Evolutionary conservation across 2,329 filamentous ascomycete species (phyloP).

Genomic region (Leptographium lundbergii): DNA sequence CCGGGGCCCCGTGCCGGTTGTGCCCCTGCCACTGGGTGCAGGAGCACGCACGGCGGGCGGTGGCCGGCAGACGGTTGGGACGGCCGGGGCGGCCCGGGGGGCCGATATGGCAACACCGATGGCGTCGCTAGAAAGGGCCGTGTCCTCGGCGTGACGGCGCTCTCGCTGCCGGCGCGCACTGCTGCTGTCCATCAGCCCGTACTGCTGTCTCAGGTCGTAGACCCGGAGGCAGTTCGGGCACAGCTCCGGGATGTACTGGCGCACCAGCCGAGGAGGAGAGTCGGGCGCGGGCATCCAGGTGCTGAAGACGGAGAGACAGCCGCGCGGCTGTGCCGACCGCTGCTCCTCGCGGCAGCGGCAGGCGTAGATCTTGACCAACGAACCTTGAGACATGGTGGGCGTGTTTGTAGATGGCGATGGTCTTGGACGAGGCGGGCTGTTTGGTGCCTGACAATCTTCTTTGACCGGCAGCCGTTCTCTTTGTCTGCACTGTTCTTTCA

Average conservation of each 20-base stretch:
- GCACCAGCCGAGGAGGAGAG: neutral
- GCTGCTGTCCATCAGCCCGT: neutral
- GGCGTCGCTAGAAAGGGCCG: too few species aligned
- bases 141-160: neutral
- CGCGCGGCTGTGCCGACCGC: neutral
- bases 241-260: neutral
- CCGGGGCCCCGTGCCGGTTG: too few species aligned
- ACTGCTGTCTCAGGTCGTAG: neutral
- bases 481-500: too few species aligned
- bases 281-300: neutral
- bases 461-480: neutral
- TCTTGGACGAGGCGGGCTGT: neutral
- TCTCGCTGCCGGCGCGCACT: neutral
- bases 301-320: constrained; percentile 1
- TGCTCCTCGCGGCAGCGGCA: neutral
- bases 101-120: neutral
- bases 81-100: too few species aligned
- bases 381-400: neutral
- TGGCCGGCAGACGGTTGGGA: too few species aligned
- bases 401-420: neutral
- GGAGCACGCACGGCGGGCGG: neutral
- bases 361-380: neutral
- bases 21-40: neutral
- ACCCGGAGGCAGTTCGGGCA: constrained; percentile 2
- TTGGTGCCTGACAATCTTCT: neutral